phyloP scores from a whole-genome alignment of 2,329 filamentous ascomycete genomes.

The Ophiostoma fasciatum region DNA sequence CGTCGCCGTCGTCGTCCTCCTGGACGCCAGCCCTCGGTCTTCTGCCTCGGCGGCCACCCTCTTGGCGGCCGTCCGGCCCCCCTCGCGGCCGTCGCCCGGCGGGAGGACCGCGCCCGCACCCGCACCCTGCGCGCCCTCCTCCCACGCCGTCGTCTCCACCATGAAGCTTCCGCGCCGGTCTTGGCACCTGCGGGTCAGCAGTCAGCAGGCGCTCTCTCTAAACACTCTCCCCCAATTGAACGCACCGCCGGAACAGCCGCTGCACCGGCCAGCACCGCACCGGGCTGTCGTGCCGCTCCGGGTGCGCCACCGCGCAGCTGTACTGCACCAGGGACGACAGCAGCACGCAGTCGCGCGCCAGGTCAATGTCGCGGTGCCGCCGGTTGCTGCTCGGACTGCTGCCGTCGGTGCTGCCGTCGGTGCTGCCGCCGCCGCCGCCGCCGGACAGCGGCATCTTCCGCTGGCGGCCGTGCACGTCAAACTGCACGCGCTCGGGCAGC shows the following conservation, averaged over 20 bases:
- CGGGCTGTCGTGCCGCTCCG: slow-evolving; percentile 28
- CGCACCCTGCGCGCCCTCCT: no score
- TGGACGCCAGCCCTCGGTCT: no score
- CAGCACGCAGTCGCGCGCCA: slow-evolving; percentile 37
- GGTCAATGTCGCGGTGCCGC: slow-evolving; percentile 25
- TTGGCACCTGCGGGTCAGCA: slow-evolving; percentile 33
- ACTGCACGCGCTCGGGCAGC: slow-evolving; percentile 34
- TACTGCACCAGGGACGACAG: slow-evolving; percentile 43
- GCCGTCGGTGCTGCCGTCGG: no score
- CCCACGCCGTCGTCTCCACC: slow-evolving; percentile 51
- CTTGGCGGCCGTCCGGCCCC: no score
- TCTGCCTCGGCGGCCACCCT: no score
- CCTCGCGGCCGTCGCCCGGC: no score
- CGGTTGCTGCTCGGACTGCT: no score
- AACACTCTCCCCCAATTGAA: no score
- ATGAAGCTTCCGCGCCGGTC: slow-evolving; percentile 42
- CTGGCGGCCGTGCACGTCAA: slow-evolving; percentile 31
- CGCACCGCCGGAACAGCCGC: slow-evolving; percentile 46
- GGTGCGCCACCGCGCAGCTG: slow-evolving; percentile 38
- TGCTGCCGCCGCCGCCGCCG: background rate
- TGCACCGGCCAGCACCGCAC: slow-evolving; percentile 43
- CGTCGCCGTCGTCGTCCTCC: no score
- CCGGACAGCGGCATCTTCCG: slow-evolving; percentile 28
- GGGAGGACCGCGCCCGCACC: no score
- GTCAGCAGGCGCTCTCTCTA: background rate